Evolutionary conservation across 306 rosid genomes (phyloP).

Genomic region (Medicago arabica): DNA sequence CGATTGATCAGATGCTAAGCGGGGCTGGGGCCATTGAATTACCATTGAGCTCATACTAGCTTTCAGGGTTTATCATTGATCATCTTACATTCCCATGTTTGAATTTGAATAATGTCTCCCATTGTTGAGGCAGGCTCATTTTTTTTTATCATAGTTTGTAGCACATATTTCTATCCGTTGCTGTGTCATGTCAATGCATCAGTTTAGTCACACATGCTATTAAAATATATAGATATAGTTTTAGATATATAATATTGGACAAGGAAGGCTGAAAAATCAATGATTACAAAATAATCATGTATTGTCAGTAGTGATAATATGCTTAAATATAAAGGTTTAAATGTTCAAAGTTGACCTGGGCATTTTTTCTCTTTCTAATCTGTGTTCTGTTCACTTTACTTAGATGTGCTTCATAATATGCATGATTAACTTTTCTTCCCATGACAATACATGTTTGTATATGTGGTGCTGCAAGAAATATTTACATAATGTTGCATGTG

Average conservation of each 20-base stretch:
- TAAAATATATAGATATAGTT: background rate
- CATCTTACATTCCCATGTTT: conserved; percentile 1
- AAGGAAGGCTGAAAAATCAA: background rate
- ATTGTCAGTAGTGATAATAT: background rate
- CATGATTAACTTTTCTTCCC: background rate
- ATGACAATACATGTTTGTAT: background rate
- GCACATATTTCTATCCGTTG: background rate
- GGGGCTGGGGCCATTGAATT: conserved; percentile 22
- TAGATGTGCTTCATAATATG: too few species aligned
- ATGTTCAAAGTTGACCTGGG: conserved; percentile 1
- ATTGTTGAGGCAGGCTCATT: conserved; percentile 18
- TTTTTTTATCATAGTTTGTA: background rate
- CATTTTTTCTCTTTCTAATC: background rate
- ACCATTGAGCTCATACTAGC: conserved; percentile 11
- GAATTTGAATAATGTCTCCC: background rate
- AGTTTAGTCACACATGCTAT: background rate
- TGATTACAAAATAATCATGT: conserved; percentile 1
- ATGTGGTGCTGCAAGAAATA: background rate
- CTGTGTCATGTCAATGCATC: too few species aligned
- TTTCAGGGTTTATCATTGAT: conserved; percentile 2
- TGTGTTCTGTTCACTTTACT: background rate
- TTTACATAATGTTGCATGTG: conserved; percentile 48
- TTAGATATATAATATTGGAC: conserved; percentile 8
- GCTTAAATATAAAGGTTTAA: conserved; percentile 4
- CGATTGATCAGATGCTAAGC: conserved; percentile 22